Conservation (phyloP, 495 filamentous ascomycete species). For the Hypoxylon subgilvum region DNA sequence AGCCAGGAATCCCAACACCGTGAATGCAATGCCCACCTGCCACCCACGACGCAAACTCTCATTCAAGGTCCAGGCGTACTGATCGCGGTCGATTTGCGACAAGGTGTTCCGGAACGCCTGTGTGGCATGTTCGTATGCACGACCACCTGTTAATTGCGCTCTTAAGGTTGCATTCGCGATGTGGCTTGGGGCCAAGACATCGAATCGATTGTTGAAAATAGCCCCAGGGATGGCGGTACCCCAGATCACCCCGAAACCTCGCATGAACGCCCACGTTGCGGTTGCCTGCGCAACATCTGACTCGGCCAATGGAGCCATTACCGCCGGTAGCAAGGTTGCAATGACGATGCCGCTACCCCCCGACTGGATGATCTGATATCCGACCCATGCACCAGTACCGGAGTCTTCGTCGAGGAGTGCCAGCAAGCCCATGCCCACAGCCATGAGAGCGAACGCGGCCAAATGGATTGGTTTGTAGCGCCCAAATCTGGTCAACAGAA, state of each 20-base stretch:
- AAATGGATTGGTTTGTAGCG: conserved; percentile 65
- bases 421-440: conserved; percentile 54
- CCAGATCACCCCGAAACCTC: conserved; percentile 51
- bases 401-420: conserved; percentile 36
- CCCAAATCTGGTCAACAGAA: conserved; percentile 50
- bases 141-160: too few species aligned
- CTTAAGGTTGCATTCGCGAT: too few species aligned
- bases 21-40: too few species aligned
- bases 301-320: conserved; percentile 37
- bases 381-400: conserved; percentile 29
- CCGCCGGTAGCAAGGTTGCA: conserved; percentile 30
- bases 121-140: too few species aligned
- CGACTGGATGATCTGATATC: conserved; percentile 19
- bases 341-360: conserved; percentile 30
- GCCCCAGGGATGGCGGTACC: conserved; percentile 47
- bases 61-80: too few species aligned
- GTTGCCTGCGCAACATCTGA: conserved; percentile 43
- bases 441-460: conserved; percentile 48
- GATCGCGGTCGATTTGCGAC: too few species aligned
- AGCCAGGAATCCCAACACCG: too few species aligned
- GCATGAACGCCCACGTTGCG: conserved; percentile 45
- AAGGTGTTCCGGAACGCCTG: too few species aligned
- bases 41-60: too few species aligned
- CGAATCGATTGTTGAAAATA: conserved; percentile 45
- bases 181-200: too few species aligned